Base-by-base conservation (phyloP, 768 basidiomycete species). In the Pulveroboletus sp. region DNA sequence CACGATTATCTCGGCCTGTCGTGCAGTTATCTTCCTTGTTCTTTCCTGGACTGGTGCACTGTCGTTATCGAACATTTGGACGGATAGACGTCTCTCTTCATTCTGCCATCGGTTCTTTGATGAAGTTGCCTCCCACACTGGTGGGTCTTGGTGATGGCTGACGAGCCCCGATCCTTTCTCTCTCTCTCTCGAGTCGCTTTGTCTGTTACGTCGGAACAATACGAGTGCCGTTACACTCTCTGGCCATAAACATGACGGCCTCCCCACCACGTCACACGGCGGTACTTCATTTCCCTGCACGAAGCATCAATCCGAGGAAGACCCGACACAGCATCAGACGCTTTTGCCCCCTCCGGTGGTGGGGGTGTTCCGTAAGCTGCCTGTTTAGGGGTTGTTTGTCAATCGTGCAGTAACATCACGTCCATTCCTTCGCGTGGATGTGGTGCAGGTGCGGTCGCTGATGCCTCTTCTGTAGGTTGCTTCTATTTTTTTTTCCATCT, bases 261-360 rank as follows among this genome's bases (percentile, higher is more conserved):
- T 21, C 27, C 17, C 31, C 14, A 31, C 12, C 18, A 14, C 30
- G 12, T 44, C 51, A 47, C 44, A 35, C 50, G 24, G 8, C 27
- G 27, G 40, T 47, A 62, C 36, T 39, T 47, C 44, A 48, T 51
- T 49, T 48, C 21, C 21, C 39, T 33, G 38, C 12, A 30, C 8
- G 27, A 28, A 5, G 49, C 40, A 49, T 55, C 54, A 59, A 53
- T 39, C 46, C 26, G 11, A 47, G 30, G 54, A 61, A 54, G 44
- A 32, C 14, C 24, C 2, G 0, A 35, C 61, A 62, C 61, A 62
- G 61, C 62, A 64, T 62, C 37, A 54, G 43, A 18, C 5, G n/a
- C 42, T 63, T 62, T 49, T 52, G 30, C 41, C 40, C 40, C 46
- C 57, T 10, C 54, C 63, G 60, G 57, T 54, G 48, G 21, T 45